Conservation (phyloP, 1,139 yeast species). For the Kodamaea derodonti region DNA sequence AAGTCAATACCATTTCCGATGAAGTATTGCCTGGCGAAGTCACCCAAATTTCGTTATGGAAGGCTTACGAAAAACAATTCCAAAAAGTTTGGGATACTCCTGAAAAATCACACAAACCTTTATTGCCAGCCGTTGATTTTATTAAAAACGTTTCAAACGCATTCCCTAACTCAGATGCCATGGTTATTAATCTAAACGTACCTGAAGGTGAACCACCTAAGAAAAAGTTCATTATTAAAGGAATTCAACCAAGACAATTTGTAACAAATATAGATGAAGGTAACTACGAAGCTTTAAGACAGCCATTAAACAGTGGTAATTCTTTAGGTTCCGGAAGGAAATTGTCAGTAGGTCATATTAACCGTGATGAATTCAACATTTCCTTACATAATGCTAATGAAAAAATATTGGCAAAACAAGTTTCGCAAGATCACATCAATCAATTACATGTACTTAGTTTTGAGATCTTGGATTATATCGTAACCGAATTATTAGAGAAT, state of each 20-base stretch:
- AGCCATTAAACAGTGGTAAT: constrained; percentile 4
- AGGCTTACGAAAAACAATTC: constrained; percentile 86
- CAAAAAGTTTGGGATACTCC: constrained; percentile 36
- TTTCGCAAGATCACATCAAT: constrained; percentile 15
- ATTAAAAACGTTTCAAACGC: constrained; percentile 91
- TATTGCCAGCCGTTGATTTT: constrained; percentile 93
- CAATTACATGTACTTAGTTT: constrained; percentile 28
- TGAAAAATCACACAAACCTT: constrained; percentile 45
- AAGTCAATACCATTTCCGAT: constrained; percentile 7
- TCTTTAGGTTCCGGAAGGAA: constrained; percentile 14
- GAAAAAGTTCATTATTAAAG: constrained; percentile 85
- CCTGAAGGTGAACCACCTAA: constrained; percentile 46
- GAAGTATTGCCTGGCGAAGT: constrained; percentile 63
- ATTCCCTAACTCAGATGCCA: constrained; percentile 87
- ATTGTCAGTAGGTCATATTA: constrained; percentile 38
- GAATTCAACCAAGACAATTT: constrained; percentile 55
- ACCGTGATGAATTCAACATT: constrained; percentile 30
- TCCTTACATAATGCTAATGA: constrained; percentile 24
- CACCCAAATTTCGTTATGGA: constrained; percentile 95
- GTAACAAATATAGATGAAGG: constrained; percentile 43
- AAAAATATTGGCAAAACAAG: constrained; percentile 20
- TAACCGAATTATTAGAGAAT: constrained; percentile 26
- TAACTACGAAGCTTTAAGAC: constrained; percentile 43
- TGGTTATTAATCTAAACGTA: constrained; percentile 66
- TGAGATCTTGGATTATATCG: constrained; percentile 32